Evolutionary conservation across 495 filamentous ascomycete species (phyloP).

Genomic region (Physcia stellaris): DNA sequence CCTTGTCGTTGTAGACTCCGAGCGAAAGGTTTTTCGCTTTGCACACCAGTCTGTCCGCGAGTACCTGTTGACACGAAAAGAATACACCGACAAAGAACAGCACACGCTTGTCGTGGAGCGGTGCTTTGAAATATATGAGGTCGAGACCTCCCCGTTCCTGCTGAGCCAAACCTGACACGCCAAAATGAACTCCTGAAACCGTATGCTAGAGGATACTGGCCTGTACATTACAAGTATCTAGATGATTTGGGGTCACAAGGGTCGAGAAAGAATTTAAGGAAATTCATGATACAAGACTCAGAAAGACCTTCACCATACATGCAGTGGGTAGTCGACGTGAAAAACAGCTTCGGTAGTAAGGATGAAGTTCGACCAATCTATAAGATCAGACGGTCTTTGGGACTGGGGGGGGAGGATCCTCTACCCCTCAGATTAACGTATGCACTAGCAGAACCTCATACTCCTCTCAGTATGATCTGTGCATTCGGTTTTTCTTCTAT

Average conservation of each 20-base stretch:
- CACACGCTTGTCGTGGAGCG: constrained; percentile 1
- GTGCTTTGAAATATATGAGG: constrained; percentile 3
- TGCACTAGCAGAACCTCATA: too few species aligned
- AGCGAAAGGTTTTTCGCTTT: constrained; percentile 15
- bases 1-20: constrained; percentile 12
- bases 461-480: too few species aligned
- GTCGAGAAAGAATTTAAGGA: too few species aligned
- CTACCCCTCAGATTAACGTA: too few species aligned
- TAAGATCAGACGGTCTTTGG: too few species aligned
- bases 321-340: too few species aligned
- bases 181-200: not conserved
- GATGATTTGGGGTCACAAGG: not conserved
- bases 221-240: constrained; percentile 3
- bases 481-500: too few species aligned
- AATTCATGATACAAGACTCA: too few species aligned
- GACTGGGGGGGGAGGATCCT: too few species aligned
- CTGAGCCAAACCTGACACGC: not conserved
- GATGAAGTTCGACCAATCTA: too few species aligned
- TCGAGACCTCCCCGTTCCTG: not conserved
- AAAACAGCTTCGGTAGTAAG: too few species aligned
- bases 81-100: not conserved
- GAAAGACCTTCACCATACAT: too few species aligned
- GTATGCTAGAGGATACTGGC: constrained; percentile 2
- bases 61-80: constrained; percentile 1
- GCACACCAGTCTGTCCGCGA: constrained; percentile 19